Base-by-base conservation (phyloP, 441 rosid genomes). In the Theobroma grandiflorum region DNA sequence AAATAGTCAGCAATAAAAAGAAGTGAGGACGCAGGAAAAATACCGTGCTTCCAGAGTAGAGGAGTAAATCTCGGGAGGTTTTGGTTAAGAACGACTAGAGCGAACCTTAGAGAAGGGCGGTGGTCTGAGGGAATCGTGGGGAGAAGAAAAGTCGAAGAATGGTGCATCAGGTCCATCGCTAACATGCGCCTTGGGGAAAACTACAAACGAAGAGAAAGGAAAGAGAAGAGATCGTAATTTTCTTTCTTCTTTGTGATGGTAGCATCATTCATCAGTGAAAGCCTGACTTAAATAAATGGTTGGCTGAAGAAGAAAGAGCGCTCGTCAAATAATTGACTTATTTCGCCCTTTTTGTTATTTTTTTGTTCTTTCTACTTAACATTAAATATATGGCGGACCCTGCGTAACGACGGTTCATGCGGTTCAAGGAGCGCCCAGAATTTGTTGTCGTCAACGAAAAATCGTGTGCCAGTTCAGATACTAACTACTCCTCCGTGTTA, bases 21-120 rank as follows among this genome's bases (percentile, higher is more conserved):
- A 4, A 42, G 14, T 22, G 57, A 65, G 43, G 64, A 62, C 12
- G 14, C 10, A 40, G 43, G 49, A 8, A n/a, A 80, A 52, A 76
- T 85, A 97, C 98, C 97, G 86, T 92, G 98, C 61, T 84, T 64
- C 99, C 99, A 95, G 70, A 97, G 92, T 64, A 90, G 90, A 79
- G 98, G 98, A 88, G 94, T 82, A 85, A 94, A 94, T 80, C 83
- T 83, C 0, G 95, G 99, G 52, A 93, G 90, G 75, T 70, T 84
- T 77, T 92, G 99, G 84, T 97, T 97, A 47, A 95, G 97, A 45
- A 93, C 72, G 66, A 95, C 78, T n/a, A 95, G 91, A 8, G 94
- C 93, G 87, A 90, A 94, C 22, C 84, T 79, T 12, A 67, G 78
- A 26, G 86, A 75, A 33, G 88, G 81, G 8, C 26, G 42, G 70